A percentile compares a stretch with the other conserved stretches of the same genome.
phyloP scores from a whole-genome alignment of 768 basidiomycete genomes.

The Kwoniella europaea region DNA sequence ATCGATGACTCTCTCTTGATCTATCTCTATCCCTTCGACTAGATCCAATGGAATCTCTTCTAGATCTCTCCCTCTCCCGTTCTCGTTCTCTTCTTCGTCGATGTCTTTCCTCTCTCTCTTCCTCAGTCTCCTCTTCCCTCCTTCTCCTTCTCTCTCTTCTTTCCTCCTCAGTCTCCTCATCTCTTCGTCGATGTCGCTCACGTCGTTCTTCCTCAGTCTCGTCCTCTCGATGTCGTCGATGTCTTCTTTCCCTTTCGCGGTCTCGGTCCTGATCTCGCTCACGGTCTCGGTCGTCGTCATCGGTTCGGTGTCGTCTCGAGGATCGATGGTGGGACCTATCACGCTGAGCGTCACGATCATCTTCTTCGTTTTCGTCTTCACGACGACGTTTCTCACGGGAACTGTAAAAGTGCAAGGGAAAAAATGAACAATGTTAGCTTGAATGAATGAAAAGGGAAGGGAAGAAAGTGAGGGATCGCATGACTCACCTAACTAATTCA shows the following conservation, averaged over 20 bases:
- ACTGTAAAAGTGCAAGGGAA: conserved; percentile 12
- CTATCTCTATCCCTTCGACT: conserved; percentile 29
- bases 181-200: conserved; percentile 25
- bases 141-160: conserved; percentile 16
- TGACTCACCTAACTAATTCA: conserved; percentile 47
- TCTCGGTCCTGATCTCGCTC: conserved; percentile 31
- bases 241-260: conserved; percentile 25
- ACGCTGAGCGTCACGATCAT: conserved; percentile 30
- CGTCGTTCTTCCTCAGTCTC: conserved; percentile 29
- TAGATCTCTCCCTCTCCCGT: conserved; percentile 57
- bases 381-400: conserved; percentile 65
- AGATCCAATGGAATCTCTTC: conserved; percentile 42
- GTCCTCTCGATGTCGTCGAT: conserved; percentile 34
- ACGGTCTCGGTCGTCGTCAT: conserved; percentile 52
- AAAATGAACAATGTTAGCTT: neutral
- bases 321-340: conserved; percentile 49
- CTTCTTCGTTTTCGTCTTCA: conserved; percentile 60
- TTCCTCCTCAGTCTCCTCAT: conserved; percentile 30
- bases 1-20: conserved; percentile 40
- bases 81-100: conserved; percentile 31
- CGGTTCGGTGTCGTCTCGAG: conserved; percentile 47
- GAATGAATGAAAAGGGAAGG: neutral
- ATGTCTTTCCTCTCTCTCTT: conserved; percentile 33
- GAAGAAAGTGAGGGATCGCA: neutral
- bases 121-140: conserved; percentile 33